Evolutionary conservation across 495 filamentous ascomycete genomes (phyloP).

Genomic region (Elaphomyces granulatus): DNA sequence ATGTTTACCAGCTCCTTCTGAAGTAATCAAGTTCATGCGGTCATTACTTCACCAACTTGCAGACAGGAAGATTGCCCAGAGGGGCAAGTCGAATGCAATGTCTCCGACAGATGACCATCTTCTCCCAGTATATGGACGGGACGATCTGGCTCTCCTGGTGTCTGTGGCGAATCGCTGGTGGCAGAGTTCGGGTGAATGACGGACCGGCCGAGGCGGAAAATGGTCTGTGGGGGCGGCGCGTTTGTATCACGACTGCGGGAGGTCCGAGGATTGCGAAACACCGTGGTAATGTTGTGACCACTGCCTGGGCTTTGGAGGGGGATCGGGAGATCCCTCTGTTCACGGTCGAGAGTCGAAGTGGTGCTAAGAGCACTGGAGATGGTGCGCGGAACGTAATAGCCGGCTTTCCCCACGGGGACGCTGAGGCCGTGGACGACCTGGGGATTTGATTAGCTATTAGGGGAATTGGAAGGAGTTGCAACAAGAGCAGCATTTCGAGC

Average conservation of each 20-base stretch:
- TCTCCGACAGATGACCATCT: conserved; percentile 4
- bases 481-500: neutral
- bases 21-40: no score
- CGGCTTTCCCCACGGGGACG: conserved; percentile 71
- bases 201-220: conserved; percentile 39
- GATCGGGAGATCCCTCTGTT: conserved; percentile 9
- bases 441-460: conserved; percentile 7
- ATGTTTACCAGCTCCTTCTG: no score
- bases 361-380: conserved; percentile 45
- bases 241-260: conserved; percentile 15
- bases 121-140: conserved; percentile 4
- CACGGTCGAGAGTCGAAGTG: conserved; percentile 18
- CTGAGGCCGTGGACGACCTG: conserved; percentile 78
- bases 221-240: conserved; percentile 21
- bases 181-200: conserved; percentile 19
- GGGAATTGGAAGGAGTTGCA: neutral
- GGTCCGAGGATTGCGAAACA: conserved; percentile 7
- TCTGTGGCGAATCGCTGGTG: neutral
- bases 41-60: no score
- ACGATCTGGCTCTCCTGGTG: conserved; percentile 1
- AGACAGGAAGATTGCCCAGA: no score
- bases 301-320: conserved; percentile 16
- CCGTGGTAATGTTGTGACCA: conserved; percentile 22
- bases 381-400: conserved; percentile 63
- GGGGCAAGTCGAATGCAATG: conserved; percentile 4